Base-by-base conservation (phyloP, 2,329 filamentous ascomycete genomes). In the Ceratocystis eucalypticola region DNA sequence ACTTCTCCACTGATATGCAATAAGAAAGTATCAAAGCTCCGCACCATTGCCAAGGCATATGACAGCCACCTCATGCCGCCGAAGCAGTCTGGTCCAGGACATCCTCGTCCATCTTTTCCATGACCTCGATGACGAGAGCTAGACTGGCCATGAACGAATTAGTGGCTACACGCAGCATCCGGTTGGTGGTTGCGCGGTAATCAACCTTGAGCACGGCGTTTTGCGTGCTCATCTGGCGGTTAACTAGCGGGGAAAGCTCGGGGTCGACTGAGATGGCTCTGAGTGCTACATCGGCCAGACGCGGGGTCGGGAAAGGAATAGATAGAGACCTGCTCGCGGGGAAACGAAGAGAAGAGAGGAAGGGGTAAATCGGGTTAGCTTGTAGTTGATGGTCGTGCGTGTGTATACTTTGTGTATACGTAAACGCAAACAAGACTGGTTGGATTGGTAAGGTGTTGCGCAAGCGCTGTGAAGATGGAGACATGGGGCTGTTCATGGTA, bases 131-230 rank as follows among this genome's bases (percentile, higher is more conserved):
- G 0, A 96, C 87, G 4, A 96, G 84, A 64, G 85, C 84, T 66
- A 96, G 75, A 71, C 88, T 95, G 72, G 97, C 93, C 81, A 97
- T 91, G 76, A 96, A 96, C 8, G 91, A 91, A 77, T 97, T 97
- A 66, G 96, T 92, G 2, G 93, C 89, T 1, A 99, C 94, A 57
- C 94, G 87, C 67, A 99, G 81, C 93, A 97, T 97, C 71, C 94
- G 87, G 74, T 96, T 96, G 22, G 94, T 97, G 0, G 91, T 91
- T 1, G 94, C 94, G 65, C 81, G 83, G 77, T 97, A 97, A 68
- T 88, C 82, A 8, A 89, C 88, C 68, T 82, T 80, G 62, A 97
- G 79, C 3, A 92, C 76, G 25, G 72, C 76, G 20, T 74, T 72
- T 50, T 74, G 73, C 33, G 91, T 79, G 50, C 81, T 79, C 70